Base-by-base conservation (phyloP, 1,139 yeast species). In the Debaryomyces sp. region DNA sequence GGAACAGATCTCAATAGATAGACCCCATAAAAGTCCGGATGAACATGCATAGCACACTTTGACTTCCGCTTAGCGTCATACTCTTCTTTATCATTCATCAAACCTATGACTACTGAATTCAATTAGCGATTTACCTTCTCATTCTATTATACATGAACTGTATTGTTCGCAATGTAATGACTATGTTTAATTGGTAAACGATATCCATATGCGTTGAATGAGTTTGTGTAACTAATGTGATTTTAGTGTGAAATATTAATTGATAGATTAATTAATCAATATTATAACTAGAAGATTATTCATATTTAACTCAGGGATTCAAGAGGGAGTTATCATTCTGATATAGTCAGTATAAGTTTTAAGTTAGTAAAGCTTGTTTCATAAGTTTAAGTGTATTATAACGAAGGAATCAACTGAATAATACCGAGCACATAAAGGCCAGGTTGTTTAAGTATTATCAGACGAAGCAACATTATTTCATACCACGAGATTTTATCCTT, bases 1-100 rank as follows among this genome's bases (percentile, higher is more conserved):
- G 80, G 75, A 5, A 75, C 59, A 0, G 91, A 85, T 54, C 82
- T 82, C 13, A 88, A 68, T 6, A 88, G 66, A 59, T 87, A 87
- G 41, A 88, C 89, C 43, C 88, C 82, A 62, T 87, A 87, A 53
- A 85, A 81, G n/a, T 62, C 62, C 6, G 77, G 71, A 2, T 59
- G 48, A 7, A 48, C 47, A 45, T 61, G 62, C 18, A 56, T 12
- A 17, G 5, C 18, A 18, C 33, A 8, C 12, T 18, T 39, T 7
- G 8, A 6, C 9, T 23, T 27, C 17, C 34, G 18, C 9, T 18
- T 32, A 27, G 27, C 33, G 15, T 39, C 24, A 15, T 27, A 27
- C 5, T 27, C 33, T 39, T 12, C 23, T 17, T 7, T 39, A 10
- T 39, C 7, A 21, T 30, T 24, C 42, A 39, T 39, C 18, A 10